Percentiles rank a stretch among this genome's conserved stretches.
These are phyloP conservation scores for Thelephora ganbajun DNA, from an alignment of 768 basidiomycete species.

Conservation along the genomic window DNA sequence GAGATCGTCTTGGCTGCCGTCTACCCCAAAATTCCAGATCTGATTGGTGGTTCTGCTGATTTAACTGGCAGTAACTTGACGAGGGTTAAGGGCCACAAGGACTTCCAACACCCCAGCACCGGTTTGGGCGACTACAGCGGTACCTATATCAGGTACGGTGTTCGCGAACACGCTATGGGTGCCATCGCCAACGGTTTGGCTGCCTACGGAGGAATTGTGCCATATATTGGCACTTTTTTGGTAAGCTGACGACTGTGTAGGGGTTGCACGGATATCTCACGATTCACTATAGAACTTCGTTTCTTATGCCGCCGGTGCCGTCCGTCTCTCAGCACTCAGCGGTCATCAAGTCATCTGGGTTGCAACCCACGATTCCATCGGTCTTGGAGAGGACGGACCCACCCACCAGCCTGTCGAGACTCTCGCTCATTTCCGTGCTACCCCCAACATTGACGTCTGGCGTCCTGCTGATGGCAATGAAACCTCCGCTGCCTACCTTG, in stretches of 20 bases:
- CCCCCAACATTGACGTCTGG: conserved; percentile 88
- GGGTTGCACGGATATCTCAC: not conserved
- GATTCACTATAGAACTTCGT: conserved; percentile 64
- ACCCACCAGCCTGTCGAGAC: conserved; percentile 95
- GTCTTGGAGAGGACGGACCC: conserved; percentile 87
- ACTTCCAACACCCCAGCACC: conserved; percentile 87
- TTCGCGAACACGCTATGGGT: conserved; percentile 95
- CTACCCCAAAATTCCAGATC: conserved; percentile 64
- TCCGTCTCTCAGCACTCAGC: conserved; percentile 81
- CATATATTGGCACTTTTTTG: conserved; percentile 87
- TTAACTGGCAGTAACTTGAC: conserved; percentile 89
- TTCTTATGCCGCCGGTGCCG: conserved; percentile 86
- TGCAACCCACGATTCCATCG: conserved; percentile 90
- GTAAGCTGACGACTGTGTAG: conserved; percentile 23
- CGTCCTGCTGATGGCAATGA: conserved; percentile 93
- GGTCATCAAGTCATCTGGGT: conserved; percentile 90
- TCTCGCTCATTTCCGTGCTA: conserved; percentile 72
- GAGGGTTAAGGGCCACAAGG: conserved; percentile 67
- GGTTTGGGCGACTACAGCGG: conserved; percentile 75
- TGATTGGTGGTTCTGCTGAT: conserved; percentile 83
- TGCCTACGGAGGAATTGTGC: conserved; percentile 86
- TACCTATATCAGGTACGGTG: conserved; percentile 90
- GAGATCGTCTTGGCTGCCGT: conserved; percentile 78
- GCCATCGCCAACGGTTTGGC: conserved; percentile 85
- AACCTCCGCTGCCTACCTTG: conserved; percentile 84